phyloP scores from a whole-genome alignment of 2,329 filamentous ascomycete genomes.

The Neonectria hederae region DNA sequence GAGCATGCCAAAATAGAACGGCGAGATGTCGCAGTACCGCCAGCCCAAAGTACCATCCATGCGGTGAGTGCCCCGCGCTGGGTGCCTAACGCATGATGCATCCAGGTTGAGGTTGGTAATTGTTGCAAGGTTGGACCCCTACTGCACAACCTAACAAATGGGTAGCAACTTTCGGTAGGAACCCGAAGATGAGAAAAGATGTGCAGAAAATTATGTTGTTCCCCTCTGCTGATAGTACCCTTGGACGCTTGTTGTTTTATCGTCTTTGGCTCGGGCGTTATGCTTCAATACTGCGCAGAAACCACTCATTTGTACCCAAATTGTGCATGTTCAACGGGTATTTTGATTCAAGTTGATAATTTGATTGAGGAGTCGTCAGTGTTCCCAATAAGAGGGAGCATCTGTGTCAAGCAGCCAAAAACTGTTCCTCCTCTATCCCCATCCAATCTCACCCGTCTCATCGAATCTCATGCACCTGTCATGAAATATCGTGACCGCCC shows the following conservation, averaged over 20 bases:
- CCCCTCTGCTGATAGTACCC: neutral
- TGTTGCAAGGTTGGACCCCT: neutral
- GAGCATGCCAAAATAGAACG: neutral
- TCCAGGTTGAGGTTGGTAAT: neutral
- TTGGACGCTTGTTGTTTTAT: no score
- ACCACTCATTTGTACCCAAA: constrained; percentile 4
- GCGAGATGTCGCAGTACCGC: neutral
- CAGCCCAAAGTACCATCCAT: neutral
- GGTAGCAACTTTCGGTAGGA: neutral
- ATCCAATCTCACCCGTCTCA: constrained; percentile 28
- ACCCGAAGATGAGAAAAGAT: neutral
- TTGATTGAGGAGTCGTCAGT: constrained; percentile 5
- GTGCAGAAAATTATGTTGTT: constrained; percentile 21
- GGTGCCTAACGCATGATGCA: neutral
- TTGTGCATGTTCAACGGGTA: neutral
- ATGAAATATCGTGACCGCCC: constrained; percentile 41
- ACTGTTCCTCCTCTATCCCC: constrained; percentile 23
- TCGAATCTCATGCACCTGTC: constrained; percentile 39
- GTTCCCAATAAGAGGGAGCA: constrained; percentile 22
- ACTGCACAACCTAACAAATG: neutral
- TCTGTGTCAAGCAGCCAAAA: constrained; percentile 20
- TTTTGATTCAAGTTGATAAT: constrained; percentile 6
- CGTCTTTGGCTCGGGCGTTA: no score
- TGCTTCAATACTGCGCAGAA: neutral
- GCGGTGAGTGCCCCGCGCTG: neutral